Percentiles rank a stretch among this genome's conserved stretches.
phyloP scores from a whole-genome alignment of 371 early-diverging fungal genomes.

The Apophysomyces sp. region DNA sequence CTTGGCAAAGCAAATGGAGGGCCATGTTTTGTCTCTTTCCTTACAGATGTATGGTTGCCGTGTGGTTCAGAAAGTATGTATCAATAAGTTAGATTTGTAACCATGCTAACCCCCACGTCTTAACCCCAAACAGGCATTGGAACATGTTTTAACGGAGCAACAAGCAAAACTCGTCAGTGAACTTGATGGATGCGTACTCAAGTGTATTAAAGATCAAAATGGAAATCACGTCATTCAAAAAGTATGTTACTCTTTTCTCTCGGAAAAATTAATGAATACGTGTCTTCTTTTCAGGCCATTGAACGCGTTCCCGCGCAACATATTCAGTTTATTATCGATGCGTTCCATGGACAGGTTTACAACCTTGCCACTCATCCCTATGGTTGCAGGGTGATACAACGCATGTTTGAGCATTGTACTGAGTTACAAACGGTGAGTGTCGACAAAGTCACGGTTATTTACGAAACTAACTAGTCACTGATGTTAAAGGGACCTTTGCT shows the following conservation, averaged over 20 bases:
- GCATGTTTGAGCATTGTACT: conserved; percentile 99
- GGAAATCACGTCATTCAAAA: conserved; percentile 99
- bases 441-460: background rate
- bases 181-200: conserved; percentile 92
- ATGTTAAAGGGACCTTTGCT: conserved; percentile 67
- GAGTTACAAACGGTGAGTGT: conserved; percentile 75
- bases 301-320: conserved; percentile 95
- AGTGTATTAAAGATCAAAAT: conserved; percentile 99
- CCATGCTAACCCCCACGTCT: conserved; percentile 1
- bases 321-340: conserved; percentile 94
- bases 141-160: conserved; percentile 86
- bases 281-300: conserved; percentile 66
- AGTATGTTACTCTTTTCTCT: conserved; percentile 3
- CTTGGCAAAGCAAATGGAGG: conserved; percentile 92
- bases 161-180: conserved; percentile 91
- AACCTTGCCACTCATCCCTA: conserved; percentile 98
- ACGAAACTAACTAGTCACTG: background rate
- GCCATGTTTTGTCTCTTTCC: conserved; percentile 90
- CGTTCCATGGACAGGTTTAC: conserved; percentile 97
- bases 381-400: conserved; percentile 99
- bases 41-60: conserved; percentile 99
- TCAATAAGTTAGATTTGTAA: background rate
- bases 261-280: background rate
- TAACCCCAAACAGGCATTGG: conserved; percentile 66
- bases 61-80: conserved; percentile 92